A percentile compares a stretch with the other conserved stretches of the same genome.
phyloP scores from a whole-genome alignment of 73 alveolate genomes.

The Tetrahymena malaccensis region DNA sequence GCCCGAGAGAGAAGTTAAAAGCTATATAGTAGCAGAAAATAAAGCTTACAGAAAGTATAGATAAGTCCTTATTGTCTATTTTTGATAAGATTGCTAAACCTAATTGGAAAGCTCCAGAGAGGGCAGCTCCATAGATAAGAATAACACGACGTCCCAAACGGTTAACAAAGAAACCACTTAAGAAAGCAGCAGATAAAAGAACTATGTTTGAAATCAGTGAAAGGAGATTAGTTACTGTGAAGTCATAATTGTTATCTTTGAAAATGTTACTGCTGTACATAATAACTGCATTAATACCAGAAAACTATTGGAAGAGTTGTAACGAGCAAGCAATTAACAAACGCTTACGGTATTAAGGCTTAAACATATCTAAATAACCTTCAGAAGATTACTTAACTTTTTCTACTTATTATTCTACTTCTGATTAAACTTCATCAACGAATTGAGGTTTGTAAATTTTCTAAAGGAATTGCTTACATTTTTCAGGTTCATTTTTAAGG shows the following conservation, averaged over 20 bases:
- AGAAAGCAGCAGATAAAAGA: not conserved
- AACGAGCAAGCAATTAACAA: not conserved
- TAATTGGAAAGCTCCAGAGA: slow-evolving; percentile 1
- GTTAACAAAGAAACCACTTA: not conserved
- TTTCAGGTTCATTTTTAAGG: not conserved
- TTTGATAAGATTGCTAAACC: not conserved
- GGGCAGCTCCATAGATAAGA: slow-evolving; percentile 7
- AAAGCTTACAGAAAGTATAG: not conserved
- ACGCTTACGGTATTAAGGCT: not conserved
- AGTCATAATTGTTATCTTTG: not conserved
- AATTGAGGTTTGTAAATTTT: not conserved
- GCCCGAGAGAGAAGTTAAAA: slow-evolving; percentile 32
- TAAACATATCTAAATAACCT: not conserved
- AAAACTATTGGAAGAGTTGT: not conserved
- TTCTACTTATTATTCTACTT: not conserved
- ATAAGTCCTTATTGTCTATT: not conserved
- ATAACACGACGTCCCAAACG: slow-evolving; percentile 24
- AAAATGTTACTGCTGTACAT: not conserved
- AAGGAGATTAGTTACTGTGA: not conserved
- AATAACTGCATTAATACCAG: not conserved
- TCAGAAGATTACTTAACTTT: not conserved
- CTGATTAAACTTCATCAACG: not conserved
- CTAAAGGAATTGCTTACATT: not conserved
- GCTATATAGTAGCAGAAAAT: slow-evolving; percentile 8
- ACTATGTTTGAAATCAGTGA: not conserved